These are phyloP conservation scores for Podila horticola DNA, from an alignment of 192 early-diverging fungal genomes.

Conservation along the genomic window DNA sequence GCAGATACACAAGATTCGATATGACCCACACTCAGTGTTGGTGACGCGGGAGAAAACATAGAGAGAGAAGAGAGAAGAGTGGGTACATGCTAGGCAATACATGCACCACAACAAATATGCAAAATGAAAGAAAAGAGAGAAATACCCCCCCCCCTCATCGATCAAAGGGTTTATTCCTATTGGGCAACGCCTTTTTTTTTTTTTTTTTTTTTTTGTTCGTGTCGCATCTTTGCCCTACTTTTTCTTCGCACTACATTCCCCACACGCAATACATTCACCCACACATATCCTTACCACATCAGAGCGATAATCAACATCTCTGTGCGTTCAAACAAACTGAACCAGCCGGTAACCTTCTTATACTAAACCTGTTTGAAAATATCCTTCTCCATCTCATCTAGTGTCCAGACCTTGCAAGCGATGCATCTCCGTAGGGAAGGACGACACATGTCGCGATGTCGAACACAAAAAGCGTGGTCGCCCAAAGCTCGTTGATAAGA, in stretches of 20 bases:
- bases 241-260: too few relatives aligned
- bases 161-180: not conserved
- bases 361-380: not conserved
- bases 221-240: too few relatives aligned
- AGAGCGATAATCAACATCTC: too few relatives aligned
- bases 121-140: not conserved
- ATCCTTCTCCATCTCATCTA: conserved; percentile 14
- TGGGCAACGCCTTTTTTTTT: not conserved
- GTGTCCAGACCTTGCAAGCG: conserved; percentile 82
- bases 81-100: not conserved
- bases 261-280: too few relatives aligned
- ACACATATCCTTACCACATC: too few relatives aligned
- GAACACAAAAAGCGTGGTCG: conserved; percentile 90
- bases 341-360: not conserved
- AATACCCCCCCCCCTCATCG: not conserved
- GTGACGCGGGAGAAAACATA: not conserved
- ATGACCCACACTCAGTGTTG: too few relatives aligned
- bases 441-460: conserved; percentile 86
- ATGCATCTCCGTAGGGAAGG: conserved; percentile 77
- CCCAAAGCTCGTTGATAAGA: conserved; percentile 77
- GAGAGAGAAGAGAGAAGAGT: not conserved
- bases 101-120: not conserved
- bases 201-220: too few relatives aligned
- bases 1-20: conserved; percentile 7
- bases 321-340: too few relatives aligned